A percentile compares a stretch with the other conserved stretches of the same genome.
Conservation (phyloP, 2,329 filamentous ascomycete genomes). For the Fusarium euwallaceae region DNA sequence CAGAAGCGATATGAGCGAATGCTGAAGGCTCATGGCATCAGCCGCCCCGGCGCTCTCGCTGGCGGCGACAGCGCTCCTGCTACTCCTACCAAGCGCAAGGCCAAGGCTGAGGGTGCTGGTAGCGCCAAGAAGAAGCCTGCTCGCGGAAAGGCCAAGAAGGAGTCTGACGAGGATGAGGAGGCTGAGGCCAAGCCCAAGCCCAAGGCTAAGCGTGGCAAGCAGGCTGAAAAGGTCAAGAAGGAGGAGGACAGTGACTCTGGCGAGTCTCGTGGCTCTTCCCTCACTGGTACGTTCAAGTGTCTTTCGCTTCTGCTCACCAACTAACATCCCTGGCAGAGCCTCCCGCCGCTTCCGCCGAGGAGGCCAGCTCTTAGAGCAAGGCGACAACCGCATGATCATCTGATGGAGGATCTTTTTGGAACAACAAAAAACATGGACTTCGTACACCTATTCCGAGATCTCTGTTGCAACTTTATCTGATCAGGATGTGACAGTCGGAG, state of each 20-base stretch:
- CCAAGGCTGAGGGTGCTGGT: slow-evolving; percentile 33
- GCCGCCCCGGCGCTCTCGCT: slow-evolving; percentile 29
- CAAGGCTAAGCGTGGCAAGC: slow-evolving; percentile 23
- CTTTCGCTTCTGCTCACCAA: not conserved
- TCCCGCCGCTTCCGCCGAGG: slow-evolving; percentile 32
- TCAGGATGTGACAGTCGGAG: slow-evolving; percentile 30
- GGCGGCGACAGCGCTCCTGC: slow-evolving; percentile 17
- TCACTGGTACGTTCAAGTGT: slow-evolving; percentile 35
- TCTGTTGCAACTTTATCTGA: slow-evolving; percentile 30
- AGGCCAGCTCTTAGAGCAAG: slow-evolving; percentile 14
- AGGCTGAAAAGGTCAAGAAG: slow-evolving; percentile 36
- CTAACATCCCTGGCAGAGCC: slow-evolving; percentile 25
- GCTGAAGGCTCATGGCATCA: slow-evolving; percentile 69
- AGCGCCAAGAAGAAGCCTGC: slow-evolving; percentile 46
- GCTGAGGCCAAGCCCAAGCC: slow-evolving; percentile 38
- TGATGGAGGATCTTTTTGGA: not conserved
- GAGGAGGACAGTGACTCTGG: slow-evolving; percentile 34
- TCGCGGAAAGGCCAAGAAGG: slow-evolving; percentile 44
- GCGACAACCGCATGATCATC: not conserved
- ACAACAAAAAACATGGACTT: not conserved
- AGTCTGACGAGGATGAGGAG: slow-evolving; percentile 41
- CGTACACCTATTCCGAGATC: slow-evolving; percentile 8
- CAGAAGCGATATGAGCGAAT: slow-evolving; percentile 78
- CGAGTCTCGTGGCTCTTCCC: slow-evolving; percentile 23
- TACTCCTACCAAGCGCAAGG: slow-evolving; percentile 50